Evolutionary conservation across 768 basidiomycete genomes (phyloP).

Genomic region (Hirschioporus abietinus): DNA sequence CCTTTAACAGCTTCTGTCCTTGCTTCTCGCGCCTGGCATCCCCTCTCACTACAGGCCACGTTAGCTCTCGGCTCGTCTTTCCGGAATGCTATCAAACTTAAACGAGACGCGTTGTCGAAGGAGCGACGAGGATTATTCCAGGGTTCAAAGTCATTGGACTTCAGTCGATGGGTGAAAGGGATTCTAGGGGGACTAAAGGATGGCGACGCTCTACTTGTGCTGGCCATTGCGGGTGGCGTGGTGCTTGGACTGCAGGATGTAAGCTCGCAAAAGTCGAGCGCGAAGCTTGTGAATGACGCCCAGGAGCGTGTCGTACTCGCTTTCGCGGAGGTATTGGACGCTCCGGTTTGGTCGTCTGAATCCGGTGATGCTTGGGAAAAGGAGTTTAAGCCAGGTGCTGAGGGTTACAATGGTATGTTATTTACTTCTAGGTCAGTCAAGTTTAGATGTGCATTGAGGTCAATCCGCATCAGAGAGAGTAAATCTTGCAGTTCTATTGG

Average conservation of each 20-base stretch:
- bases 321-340: slow-evolving; percentile 70
- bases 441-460: not conserved
- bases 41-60: slow-evolving; percentile 41
- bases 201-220: slow-evolving; percentile 40
- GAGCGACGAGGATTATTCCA: slow-evolving; percentile 24
- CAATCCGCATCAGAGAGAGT: slow-evolving; percentile 18
- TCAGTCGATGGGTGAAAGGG: slow-evolving; percentile 56
- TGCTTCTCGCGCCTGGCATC: slow-evolving; percentile 50
- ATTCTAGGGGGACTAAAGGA: slow-evolving; percentile 52
- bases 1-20: slow-evolving; percentile 52
- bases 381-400: slow-evolving; percentile 56
- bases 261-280: slow-evolving; percentile 25
- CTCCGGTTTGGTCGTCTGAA: slow-evolving; percentile 30
- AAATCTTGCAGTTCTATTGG: slow-evolving; percentile 34
- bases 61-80: slow-evolving; percentile 49
- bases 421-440: not conserved
- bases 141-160: slow-evolving; percentile 27
- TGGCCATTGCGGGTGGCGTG: slow-evolving; percentile 61
- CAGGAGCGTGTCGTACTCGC: slow-evolving; percentile 67
- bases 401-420: slow-evolving; percentile 32
- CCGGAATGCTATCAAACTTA: slow-evolving; percentile 54
- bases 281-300: slow-evolving; percentile 28
- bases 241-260: slow-evolving; percentile 60
- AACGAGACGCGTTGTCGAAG: slow-evolving; percentile 36
- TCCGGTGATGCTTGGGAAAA: slow-evolving; percentile 49